Conservation (phyloP, 129 eudicot species). For the Lonicera japonica region DNA sequence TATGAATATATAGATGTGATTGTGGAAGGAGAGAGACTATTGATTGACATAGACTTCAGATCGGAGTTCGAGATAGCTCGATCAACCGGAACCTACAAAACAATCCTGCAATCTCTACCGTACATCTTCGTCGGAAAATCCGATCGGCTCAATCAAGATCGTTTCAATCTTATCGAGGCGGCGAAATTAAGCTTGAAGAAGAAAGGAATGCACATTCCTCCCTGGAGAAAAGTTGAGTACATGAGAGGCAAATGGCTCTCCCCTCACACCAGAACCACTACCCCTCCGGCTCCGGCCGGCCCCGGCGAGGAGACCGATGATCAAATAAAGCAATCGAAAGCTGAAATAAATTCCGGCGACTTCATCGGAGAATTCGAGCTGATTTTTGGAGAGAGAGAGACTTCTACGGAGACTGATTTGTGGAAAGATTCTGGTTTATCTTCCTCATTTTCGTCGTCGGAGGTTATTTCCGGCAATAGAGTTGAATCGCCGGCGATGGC, state of each 20-base stretch:
- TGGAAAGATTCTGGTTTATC: no score
- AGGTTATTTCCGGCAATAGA: slow-evolving; percentile 2
- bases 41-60: slow-evolving; percentile 79
- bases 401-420: slow-evolving; percentile 1
- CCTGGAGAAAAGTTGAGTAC: slow-evolving; percentile 80
- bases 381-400: slow-evolving; percentile 23
- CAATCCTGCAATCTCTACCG: slow-evolving; percentile 58
- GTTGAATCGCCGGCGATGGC: slow-evolving; percentile 15
- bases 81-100: slow-evolving; percentile 60
- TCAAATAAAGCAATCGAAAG: neutral
- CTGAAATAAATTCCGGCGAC: neutral
- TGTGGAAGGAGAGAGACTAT: slow-evolving; percentile 38
- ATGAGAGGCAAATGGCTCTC: slow-evolving; percentile 79
- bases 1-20: slow-evolving; percentile 72
- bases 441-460: neutral
- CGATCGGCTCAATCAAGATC: slow-evolving; percentile 71
- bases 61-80: slow-evolving; percentile 91
- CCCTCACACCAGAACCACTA: slow-evolving; percentile 34
- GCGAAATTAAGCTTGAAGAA: slow-evolving; percentile 70
- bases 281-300: slow-evolving; percentile 1
- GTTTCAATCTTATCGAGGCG: slow-evolving; percentile 46
- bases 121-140: slow-evolving; percentile 65
- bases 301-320: neutral
- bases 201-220: slow-evolving; percentile 79
- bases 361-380: slow-evolving; percentile 23